These are phyloP conservation scores for Geum urbanum DNA, from an alignment of 306 rosid species.

Conservation along the genomic window DNA sequence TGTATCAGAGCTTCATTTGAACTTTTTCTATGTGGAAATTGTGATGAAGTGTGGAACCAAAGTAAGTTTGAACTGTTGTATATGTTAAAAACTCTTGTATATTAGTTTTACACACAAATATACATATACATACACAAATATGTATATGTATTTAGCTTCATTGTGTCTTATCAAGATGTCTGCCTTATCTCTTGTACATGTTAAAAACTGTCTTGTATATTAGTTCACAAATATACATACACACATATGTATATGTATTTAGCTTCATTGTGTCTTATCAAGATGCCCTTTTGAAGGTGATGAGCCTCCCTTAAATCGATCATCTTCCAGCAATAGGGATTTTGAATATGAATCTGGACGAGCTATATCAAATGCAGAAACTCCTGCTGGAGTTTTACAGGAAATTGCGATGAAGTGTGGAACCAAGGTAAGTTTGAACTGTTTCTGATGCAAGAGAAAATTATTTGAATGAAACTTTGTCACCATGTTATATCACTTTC, in stretches of 20 bases:
- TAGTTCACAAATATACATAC: neutral
- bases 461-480: conserved; percentile 14
- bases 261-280: conserved; percentile 21
- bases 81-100: neutral
- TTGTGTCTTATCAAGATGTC: conserved; percentile 26
- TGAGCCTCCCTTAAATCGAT: conserved; percentile 56
- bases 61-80: neutral
- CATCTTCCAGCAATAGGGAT: conserved; percentile 71
- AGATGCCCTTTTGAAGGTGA: conserved; percentile 55
- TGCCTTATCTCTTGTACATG: neutral
- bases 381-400: conserved; percentile 59
- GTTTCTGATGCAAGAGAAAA: conserved; percentile 13
- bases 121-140: too few species aligned
- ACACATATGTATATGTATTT: too few species aligned
- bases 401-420: conserved; percentile 92
- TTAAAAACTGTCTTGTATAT: neutral
- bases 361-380: conserved; percentile 48
- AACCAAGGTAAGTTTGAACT: conserved; percentile 58
- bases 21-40: too few species aligned
- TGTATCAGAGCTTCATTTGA: neutral
- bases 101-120: neutral
- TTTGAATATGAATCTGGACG: conserved; percentile 62
- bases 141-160: too few species aligned
- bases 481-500: conserved; percentile 9
- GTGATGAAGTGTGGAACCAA: too few species aligned